Evolutionary conservation across 225 moss, liverwort and hornwort genomes (phyloP).

Genomic region (Antitrichia curtipendula): DNA sequence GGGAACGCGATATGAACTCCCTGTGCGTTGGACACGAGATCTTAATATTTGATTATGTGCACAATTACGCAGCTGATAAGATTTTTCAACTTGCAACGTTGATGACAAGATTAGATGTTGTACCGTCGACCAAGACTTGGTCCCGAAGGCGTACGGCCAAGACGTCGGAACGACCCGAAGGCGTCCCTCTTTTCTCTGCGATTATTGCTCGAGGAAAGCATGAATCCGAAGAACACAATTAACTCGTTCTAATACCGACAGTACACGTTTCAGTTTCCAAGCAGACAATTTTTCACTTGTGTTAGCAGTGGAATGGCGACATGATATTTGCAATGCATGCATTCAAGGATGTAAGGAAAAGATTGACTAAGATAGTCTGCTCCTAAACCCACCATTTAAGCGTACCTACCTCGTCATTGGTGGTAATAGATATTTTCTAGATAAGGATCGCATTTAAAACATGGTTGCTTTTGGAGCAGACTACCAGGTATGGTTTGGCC

Average conservation of each 20-base stretch:
- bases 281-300: neutral
- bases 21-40: neutral
- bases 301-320: no score
- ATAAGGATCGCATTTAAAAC: no score
- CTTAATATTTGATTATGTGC: neutral
- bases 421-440: no score
- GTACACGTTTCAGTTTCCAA: neutral
- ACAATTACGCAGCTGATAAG: neutral
- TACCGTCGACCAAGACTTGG: no score
- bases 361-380: no score
- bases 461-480: no score
- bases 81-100: neutral
- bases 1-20: no score
- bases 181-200: neutral
- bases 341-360: neutral
- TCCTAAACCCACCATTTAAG: no score
- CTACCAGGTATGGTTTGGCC: no score
- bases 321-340: neutral
- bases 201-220: neutral
- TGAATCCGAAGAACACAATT: neutral
- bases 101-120: neutral
- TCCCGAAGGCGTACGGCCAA: neutral
- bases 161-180: neutral
- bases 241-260: neutral
- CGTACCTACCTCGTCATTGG: no score